Base-by-base conservation (phyloP, 2,329 filamentous ascomycete genomes). In the Chaetomiaceae sp. region DNA sequence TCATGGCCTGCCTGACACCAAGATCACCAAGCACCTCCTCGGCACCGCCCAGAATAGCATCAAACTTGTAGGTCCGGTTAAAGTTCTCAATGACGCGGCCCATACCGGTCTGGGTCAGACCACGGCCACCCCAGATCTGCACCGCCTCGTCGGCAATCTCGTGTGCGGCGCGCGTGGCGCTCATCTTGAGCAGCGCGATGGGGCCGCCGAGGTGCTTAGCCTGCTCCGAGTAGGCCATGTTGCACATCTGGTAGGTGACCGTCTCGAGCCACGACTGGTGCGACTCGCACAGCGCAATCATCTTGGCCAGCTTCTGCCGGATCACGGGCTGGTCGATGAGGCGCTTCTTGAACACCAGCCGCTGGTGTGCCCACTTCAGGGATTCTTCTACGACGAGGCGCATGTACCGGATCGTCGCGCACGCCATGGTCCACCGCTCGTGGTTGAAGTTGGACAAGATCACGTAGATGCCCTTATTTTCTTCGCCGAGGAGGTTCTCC, bases 371-470 rank as follows among this genome's bases (percentile, higher is more conserved):
- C 90, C 90, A 96, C 69, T 94, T 94, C 58, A 95, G 73, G 63
- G 84, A 92, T 67, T 95, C 89, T 68, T 95, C 89, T 11, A 89
- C 84, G 13, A 92, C 80, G 1, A 79, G 78, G 57, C 88, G 80
- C 49, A 77, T 82, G 69, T 79, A 76, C 46, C 87, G 83, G 55
- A 85, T 77, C 3, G 84, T 81, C 46, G 73, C 82, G 60, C 81
- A 84, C 52, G 76, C 75, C 86, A 91, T 89, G 71, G 80, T 85
- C 78, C 86, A 90, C 29, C 87, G 80, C 73, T 90, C 88, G 71
- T 94, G 88, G 76, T 94, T 94, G 74, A 95, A 95, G 73, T 95
- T 95, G 71, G 80, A 83, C 66, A 94, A 74, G 65, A 95, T 89
- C 27, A 94, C 87, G 57, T 85, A 80, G 65, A 95, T 91, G 6